phyloP scores from a whole-genome alignment of 2,329 filamentous ascomycete species.

The Paracorniculantispora psalliotae region DNA sequence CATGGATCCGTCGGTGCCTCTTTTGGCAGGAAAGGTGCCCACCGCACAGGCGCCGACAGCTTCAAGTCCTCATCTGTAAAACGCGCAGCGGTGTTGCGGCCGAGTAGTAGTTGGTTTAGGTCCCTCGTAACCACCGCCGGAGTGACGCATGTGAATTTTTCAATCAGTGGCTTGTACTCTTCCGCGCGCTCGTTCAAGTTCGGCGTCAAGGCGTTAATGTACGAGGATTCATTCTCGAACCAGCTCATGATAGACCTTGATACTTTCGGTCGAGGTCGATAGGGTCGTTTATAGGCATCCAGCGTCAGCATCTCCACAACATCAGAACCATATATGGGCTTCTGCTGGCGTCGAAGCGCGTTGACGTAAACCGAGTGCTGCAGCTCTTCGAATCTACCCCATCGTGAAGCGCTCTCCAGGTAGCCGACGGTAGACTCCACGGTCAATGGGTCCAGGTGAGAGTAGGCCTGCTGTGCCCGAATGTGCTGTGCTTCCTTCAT shows the following conservation, averaged over 20 bases:
- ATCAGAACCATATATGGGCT: constrained; percentile 74
- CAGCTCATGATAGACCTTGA: constrained; percentile 64
- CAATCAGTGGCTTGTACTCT: constrained; percentile 67
- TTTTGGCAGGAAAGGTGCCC: constrained; percentile 52
- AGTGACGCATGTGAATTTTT: constrained; percentile 88
- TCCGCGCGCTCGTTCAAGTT: constrained; percentile 69
- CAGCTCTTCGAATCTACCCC: constrained; percentile 69
- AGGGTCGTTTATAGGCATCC: constrained; percentile 53
- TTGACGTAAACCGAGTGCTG: constrained; percentile 79
- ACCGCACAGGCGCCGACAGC: constrained; percentile 51
- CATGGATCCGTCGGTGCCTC: constrained; percentile 68
- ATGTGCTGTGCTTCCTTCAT: constrained; percentile 66
- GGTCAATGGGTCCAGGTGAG: constrained; percentile 58
- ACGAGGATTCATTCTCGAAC: constrained; percentile 65
- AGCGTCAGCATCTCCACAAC: constrained; percentile 72
- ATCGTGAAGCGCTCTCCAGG: constrained; percentile 65
- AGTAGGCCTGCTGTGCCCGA: constrained; percentile 51
- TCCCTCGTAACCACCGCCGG: constrained; percentile 82
- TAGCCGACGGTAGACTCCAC: constrained; percentile 66
- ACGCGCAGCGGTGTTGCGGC: constrained; percentile 50
- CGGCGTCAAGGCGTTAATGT: constrained; percentile 63
- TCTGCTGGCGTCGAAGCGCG: constrained; percentile 71
- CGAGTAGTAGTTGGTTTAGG: constrained; percentile 63
- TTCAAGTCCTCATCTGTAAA: constrained; percentile 54
- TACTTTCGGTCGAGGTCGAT: constrained; percentile 54